These are phyloP conservation scores for Elsinoe arachidis DNA, from an alignment of 2,329 filamentous ascomycete species.

Conservation along the genomic window DNA sequence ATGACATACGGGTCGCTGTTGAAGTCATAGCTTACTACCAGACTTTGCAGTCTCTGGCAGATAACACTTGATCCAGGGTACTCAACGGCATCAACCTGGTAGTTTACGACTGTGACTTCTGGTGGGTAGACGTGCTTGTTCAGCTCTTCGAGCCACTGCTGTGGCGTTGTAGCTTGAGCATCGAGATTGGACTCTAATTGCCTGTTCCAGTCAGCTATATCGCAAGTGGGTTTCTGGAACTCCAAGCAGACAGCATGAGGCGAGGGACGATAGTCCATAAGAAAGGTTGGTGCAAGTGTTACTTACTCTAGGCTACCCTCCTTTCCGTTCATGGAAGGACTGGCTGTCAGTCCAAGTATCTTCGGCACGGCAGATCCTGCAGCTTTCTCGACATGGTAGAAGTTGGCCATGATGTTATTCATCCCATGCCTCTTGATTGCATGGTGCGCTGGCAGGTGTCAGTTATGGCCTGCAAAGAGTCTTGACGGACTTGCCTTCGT, in stretches of 20 bases:
- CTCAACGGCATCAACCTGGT: background rate
- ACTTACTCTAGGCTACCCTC: slow-evolving; percentile 45
- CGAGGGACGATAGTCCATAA: too few relatives aligned
- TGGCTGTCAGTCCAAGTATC: slow-evolving; percentile 74
- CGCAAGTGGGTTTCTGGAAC: too few relatives aligned
- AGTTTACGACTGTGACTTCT: slow-evolving; percentile 31
- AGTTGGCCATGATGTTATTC: slow-evolving; percentile 62
- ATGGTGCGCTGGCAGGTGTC: slow-evolving; percentile 55
- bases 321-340: slow-evolving; percentile 47
- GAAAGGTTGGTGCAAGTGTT: background rate
- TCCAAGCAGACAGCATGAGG: too few relatives aligned
- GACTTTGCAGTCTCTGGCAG: slow-evolving; percentile 13
- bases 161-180: slow-evolving; percentile 60
- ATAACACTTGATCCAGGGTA: background rate
- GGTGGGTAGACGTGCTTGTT: slow-evolving; percentile 61
- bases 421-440: slow-evolving; percentile 57
- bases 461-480: background rate
- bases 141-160: slow-evolving; percentile 59
- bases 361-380: slow-evolving; percentile 44
- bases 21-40: background rate
- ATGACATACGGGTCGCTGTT: slow-evolving; percentile 11
- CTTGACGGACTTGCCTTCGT: slow-evolving; percentile 55
- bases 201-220: slow-evolving; percentile 24
- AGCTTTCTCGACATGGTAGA: slow-evolving; percentile 49
- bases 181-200: slow-evolving; percentile 62